Conservation (phyloP, 2,329 filamentous ascomycete species). For the Boeremia lycopersici region DNA sequence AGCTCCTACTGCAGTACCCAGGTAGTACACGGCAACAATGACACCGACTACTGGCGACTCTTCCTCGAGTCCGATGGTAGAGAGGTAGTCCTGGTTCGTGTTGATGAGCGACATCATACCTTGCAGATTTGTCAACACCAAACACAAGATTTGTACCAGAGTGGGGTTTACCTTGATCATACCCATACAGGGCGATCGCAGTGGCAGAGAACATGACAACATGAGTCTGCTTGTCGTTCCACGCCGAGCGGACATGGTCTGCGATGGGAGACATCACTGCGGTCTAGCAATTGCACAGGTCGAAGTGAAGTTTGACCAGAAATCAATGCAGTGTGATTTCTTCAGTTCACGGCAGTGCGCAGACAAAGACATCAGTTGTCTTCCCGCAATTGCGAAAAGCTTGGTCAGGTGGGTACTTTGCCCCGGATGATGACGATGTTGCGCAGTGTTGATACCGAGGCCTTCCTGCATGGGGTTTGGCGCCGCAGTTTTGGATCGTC, state of each 20-base stretch:
- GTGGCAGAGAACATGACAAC: slow-evolving; percentile 61
- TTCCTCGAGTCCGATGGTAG: slow-evolving; percentile 61
- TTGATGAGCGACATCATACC: slow-evolving; percentile 62
- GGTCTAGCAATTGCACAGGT: slow-evolving; percentile 6
- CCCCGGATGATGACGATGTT: slow-evolving; percentile 17
- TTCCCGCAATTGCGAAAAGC: slow-evolving; percentile 8
- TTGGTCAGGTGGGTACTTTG: slow-evolving; percentile 14
- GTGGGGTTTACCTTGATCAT: slow-evolving; percentile 36
- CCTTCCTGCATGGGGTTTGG: slow-evolving; percentile 8
- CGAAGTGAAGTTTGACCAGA: background rate
- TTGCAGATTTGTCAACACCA: slow-evolving; percentile 8
- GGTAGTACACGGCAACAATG: slow-evolving; percentile 67
- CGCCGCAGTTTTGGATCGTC: slow-evolving; percentile 1
- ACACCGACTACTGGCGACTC: slow-evolving; percentile 62
- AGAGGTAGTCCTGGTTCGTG: slow-evolving; percentile 61
- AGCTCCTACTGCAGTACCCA: slow-evolving; percentile 64
- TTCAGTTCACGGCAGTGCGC: background rate
- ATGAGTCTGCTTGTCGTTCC: slow-evolving; percentile 51
- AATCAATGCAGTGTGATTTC: background rate
- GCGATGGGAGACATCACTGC: slow-evolving; percentile 20
- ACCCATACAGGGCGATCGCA: slow-evolving; percentile 61
- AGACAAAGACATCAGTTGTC: slow-evolving; percentile 1
- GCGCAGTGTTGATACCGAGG: slow-evolving; percentile 5
- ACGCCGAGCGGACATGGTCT: slow-evolving; percentile 28
- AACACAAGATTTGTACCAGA: background rate